Percentiles rank a stretch among this genome's conserved stretches.
Evolutionary conservation across 192 early-diverging fungal species (phyloP).

Genomic region (Polychytrium aggregatum): DNA sequence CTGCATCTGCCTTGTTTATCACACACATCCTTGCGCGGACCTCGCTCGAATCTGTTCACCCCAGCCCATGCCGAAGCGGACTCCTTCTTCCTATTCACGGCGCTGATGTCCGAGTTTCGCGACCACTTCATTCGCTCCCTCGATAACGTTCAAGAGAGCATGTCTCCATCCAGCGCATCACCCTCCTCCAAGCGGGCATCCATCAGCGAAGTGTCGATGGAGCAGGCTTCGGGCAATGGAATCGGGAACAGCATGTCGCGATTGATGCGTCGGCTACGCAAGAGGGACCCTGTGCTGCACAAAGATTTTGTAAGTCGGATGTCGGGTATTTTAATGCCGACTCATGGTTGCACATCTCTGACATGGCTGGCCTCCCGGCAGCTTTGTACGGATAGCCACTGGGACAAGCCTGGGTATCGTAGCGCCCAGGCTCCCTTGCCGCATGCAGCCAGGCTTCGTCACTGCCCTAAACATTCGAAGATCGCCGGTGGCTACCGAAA

Average conservation of each 20-base stretch:
- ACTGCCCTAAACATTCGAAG: too few species aligned
- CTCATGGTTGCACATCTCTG: too few species aligned
- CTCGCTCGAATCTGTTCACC: background rate
- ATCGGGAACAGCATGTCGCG: constrained; percentile 50
- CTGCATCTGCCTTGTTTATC: too few species aligned
- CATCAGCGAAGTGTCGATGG: constrained; percentile 9
- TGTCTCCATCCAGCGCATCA: too few species aligned
- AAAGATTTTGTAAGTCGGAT: constrained; percentile 34
- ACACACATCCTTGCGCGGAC: constrained; percentile 11
- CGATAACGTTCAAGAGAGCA: constrained; percentile 40
- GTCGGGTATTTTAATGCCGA: too few species aligned
- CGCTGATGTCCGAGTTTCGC: constrained; percentile 55
- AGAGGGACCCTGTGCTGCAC: constrained; percentile 50
- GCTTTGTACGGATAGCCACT: background rate
- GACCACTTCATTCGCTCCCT: constrained; percentile 70
- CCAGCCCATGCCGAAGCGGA: constrained; percentile 68
- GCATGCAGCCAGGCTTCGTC: too few species aligned
- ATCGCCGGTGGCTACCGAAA: too few species aligned
- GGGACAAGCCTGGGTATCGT: constrained; percentile 1
- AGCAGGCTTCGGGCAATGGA: constrained; percentile 35
- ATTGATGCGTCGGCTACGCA: constrained; percentile 40
- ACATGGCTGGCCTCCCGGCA: too few species aligned
- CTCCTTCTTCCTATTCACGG: constrained; percentile 65
- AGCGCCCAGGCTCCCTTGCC: too few species aligned
- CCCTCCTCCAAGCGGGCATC: too few species aligned